phyloP scores from a whole-genome alignment of 495 filamentous ascomycete genomes.

The Penicillium bovifimosum region DNA sequence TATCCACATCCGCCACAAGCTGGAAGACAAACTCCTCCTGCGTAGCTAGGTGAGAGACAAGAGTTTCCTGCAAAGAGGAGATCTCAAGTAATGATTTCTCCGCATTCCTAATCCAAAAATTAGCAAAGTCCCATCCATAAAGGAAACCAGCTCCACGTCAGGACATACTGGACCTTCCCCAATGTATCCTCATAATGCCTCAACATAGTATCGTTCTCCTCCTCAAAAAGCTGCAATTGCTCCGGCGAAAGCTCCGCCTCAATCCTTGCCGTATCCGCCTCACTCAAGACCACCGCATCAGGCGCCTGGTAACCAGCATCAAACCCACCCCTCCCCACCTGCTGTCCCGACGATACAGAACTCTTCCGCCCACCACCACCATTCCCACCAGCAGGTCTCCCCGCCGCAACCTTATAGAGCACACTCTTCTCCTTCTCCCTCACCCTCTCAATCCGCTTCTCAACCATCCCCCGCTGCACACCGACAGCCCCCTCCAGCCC shows the following conservation, averaged over 20 bases:
- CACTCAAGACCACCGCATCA: constrained; percentile 27
- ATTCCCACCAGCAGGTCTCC: constrained; percentile 9
- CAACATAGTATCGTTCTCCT: constrained; percentile 89
- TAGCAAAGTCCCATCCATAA: not conserved
- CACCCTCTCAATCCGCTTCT: constrained; percentile 73
- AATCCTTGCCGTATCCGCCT: constrained; percentile 44
- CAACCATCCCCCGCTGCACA: constrained; percentile 85
- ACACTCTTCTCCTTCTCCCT: constrained; percentile 86
- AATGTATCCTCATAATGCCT: constrained; percentile 86
- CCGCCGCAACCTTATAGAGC: constrained; percentile 54
- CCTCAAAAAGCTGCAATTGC: constrained; percentile 86
- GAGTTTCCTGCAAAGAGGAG: constrained; percentile 80
- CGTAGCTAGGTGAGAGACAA: constrained; percentile 74
- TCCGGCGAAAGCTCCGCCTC: constrained; percentile 66
- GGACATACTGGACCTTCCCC: constrained; percentile 87
- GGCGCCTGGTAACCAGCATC: constrained; percentile 6
- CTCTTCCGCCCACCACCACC: not conserved
- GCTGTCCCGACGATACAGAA: not conserved
- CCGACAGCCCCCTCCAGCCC: constrained; percentile 67
- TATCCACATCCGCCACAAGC: constrained; percentile 75
- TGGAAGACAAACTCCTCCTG: constrained; percentile 86
- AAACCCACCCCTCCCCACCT: constrained; percentile 2
- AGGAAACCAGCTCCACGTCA: constrained; percentile 17
- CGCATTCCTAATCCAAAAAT: constrained; percentile 56
- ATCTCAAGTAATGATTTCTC: constrained; percentile 92